phyloP scores from a whole-genome alignment of 2,329 filamentous ascomycete species.

The Ascosphaera pollenicola region DNA sequence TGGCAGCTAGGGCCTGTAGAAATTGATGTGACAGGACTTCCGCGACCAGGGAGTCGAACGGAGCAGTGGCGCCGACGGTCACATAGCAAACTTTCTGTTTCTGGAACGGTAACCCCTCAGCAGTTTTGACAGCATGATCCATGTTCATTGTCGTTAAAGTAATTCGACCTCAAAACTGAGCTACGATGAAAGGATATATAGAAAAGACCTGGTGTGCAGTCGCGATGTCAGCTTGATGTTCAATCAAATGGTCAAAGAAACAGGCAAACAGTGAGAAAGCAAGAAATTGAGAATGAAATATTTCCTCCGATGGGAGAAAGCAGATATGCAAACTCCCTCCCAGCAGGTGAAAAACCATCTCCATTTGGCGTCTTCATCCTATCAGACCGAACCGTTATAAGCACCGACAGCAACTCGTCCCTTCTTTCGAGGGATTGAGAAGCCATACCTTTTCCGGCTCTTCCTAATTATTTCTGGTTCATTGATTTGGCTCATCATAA shows the following conservation, averaged over 20 bases:
- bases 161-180: no score
- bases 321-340: no score
- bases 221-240: no score
- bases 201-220: no score
- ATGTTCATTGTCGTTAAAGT: no score
- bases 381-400: constrained; percentile 23
- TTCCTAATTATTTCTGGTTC: constrained; percentile 24
- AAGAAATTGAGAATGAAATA: no score
- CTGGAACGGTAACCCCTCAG: no score
- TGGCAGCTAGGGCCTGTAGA: constrained; percentile 33
- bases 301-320: no score
- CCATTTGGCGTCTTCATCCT: constrained; percentile 13
- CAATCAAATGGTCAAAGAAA: no score
- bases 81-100: constrained; percentile 43
- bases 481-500: constrained; percentile 20
- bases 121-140: not conserved
- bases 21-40: constrained; percentile 42
- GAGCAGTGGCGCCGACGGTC: constrained; percentile 78
- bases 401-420: constrained; percentile 20
- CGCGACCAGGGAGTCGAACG: constrained; percentile 50
- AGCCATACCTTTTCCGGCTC: constrained; percentile 26
- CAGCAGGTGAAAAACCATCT: not conserved
- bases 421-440: constrained; percentile 3
- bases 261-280: no score
- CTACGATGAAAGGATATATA: no score